Evolutionary conservation across 1,139 yeast genomes (phyloP).

Genomic region (Nakaseomyces bracarensis): DNA sequence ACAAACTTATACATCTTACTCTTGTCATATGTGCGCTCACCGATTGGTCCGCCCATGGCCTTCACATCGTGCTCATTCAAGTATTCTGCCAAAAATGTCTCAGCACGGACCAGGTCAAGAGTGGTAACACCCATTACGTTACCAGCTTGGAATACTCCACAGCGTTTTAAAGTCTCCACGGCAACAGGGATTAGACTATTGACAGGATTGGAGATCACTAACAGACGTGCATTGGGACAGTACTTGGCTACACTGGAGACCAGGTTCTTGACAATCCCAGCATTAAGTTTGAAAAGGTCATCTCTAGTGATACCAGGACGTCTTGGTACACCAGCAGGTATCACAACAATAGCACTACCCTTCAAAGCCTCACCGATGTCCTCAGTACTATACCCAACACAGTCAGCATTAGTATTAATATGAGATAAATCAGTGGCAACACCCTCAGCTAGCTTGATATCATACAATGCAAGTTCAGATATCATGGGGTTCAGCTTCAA

Average conservation of each 20-base stretch:
- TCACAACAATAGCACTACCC: conserved; percentile 52
- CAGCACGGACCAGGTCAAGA: conserved; percentile 61
- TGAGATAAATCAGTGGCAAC: conserved; percentile 71
- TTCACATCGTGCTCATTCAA: conserved; percentile 15
- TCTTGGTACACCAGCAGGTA: conserved; percentile 80
- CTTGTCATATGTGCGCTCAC: conserved; percentile 18
- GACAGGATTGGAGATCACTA: conserved; percentile 68
- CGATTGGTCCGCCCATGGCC: conserved; percentile 12
- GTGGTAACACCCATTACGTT: conserved; percentile 69
- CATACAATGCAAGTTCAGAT: conserved; percentile 51
- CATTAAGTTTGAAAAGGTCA: conserved; percentile 66
- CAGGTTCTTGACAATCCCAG: conserved; percentile 54
- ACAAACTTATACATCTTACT: conserved; percentile 41
- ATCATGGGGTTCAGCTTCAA: conserved; percentile 51
- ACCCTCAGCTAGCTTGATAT: conserved; percentile 60
- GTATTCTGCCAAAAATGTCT: conserved; percentile 47
- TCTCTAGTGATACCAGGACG: conserved; percentile 78
- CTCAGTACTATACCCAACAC: conserved; percentile 38
- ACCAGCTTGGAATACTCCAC: conserved; percentile 45
- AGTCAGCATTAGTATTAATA: conserved; percentile 44
- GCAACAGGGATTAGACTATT: conserved; percentile 72
- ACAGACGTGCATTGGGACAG: conserved; percentile 55
- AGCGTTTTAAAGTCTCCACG: conserved; percentile 54
- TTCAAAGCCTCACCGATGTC: conserved; percentile 45
- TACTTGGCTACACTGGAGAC: conserved; percentile 50